phyloP scores from a whole-genome alignment of 306 rosid genomes.

The Fragaria iinumae region DNA sequence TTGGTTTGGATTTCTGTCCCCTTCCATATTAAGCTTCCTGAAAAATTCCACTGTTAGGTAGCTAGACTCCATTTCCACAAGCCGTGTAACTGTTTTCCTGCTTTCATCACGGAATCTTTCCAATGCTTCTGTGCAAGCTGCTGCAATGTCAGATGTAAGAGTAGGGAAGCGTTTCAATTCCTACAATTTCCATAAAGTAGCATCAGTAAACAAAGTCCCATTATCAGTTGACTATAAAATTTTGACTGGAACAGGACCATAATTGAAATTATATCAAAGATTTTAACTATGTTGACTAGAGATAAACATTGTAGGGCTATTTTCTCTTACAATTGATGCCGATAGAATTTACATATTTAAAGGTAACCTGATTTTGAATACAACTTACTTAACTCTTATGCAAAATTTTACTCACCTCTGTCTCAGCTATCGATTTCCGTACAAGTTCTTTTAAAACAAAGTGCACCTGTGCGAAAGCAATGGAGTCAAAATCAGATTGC shows the following conservation, averaged over 20 bases:
- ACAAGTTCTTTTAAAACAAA: slow-evolving; percentile 93
- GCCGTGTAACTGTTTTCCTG: slow-evolving; percentile 75
- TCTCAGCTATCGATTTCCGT: slow-evolving; percentile 89
- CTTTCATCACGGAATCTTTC: slow-evolving; percentile 94
- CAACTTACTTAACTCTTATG: neutral
- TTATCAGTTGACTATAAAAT: neutral
- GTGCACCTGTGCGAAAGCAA: slow-evolving; percentile 61
- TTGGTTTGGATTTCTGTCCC: slow-evolving; percentile 59
- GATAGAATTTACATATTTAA: neutral
- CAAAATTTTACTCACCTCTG: slow-evolving; percentile 54
- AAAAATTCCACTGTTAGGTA: slow-evolving; percentile 92
- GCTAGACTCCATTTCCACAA: slow-evolving; percentile 98
- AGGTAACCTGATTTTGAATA: neutral
- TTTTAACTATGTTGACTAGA: neutral
- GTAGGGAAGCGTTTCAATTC: slow-evolving; percentile 96
- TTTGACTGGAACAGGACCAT: neutral
- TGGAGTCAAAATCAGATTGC: slow-evolving; percentile 21
- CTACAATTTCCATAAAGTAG: slow-evolving; percentile 44
- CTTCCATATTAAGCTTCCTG: slow-evolving; percentile 75
- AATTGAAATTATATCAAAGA: neutral
- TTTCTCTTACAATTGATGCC: neutral
- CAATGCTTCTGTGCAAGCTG: slow-evolving; percentile 79
- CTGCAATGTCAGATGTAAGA: slow-evolving; percentile 75
- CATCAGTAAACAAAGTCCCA: neutral
- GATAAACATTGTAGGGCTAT: neutral